Base-by-base conservation (phyloP, 768 basidiomycete genomes). In the Termitomyces sp. region DNA sequence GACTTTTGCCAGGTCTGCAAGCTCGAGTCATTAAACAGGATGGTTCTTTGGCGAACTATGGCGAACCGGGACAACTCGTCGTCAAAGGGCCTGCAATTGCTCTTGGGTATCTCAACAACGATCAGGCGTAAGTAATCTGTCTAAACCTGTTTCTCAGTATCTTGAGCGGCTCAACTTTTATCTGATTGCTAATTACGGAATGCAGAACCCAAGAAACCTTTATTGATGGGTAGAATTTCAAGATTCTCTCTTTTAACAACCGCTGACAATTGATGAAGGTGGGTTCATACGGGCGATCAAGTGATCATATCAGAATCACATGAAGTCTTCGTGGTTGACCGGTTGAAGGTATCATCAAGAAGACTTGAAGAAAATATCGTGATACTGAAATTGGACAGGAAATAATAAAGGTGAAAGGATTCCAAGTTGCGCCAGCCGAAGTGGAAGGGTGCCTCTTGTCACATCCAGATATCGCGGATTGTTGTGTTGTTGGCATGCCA, bases 201-300 rank as follows among this genome's bases (percentile, higher is more conserved):
- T 63, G 35, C 55, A 86, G 86, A 40, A 85, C 83, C 11, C 73
- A 68, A 42, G 81, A 83, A 57, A 82, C 79, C 0, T 87, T 87
- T 64, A 60, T 78, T 21, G 72, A 86, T 57, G 85, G 85, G 82
- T 84, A 61, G 57, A 21, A 17, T 28, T 15, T 28, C 33, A 4
- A 9, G 3, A n/a, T 21, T 3, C 8, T 49, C 0, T 30, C 8
- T 31, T 12, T 2, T 7, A 10, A 26, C 4, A 15, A 2, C 17
- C 26, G 19, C 19, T 61, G 42, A 57, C 9, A n/a, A n/a, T 35
- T 26, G n/a, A 19, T 30, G 11, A 56, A 82, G 81, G 28, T 87
- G 86, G 87, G 66, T 86, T 17, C 74, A 74, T 49, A 87, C 87
- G 1, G 86, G 85, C 1, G 85, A 86, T 59, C 77, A 84, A 62